Evolutionary conservation across 2,329 filamentous ascomycete genomes (phyloP), one percentile per base, ranked within the genome.

Genomic region (Chalara sp.): DNA sequence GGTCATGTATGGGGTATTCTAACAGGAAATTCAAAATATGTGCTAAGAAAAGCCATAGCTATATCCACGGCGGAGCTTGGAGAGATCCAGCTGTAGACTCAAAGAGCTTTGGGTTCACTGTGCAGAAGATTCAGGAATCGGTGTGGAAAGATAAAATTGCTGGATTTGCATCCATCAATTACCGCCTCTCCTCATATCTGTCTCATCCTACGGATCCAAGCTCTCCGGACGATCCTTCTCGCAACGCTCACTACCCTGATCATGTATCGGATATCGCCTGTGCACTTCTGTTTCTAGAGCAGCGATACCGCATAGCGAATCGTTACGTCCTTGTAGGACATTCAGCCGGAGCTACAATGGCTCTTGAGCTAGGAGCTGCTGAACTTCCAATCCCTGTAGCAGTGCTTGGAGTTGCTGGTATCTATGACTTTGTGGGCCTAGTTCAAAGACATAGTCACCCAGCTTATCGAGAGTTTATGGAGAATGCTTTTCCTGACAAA

Each of bases 121-220:
- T 80, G 46, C 63, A 68, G 51, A 61, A 66, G 35, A 65, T 80
- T 52, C 60, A 73, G 44, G 29, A 45, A 5, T 54, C 56, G n/a
- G 37, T 49, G 12, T 12, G 48, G 13, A 41, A n/a, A 46, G 30
- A 35, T 31, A 49, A 48, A 42, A 71, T 88, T 51, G 77, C 78
- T n/a, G 84, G 78, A 50, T 79, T 86, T 61, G 78, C 80, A 39
- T 83, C 81, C 44, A 64, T 86, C 52, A 79, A 83, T 66, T 86
- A 86, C 72, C 75, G 81, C 39, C 77, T 86, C 43, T 81, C 78
- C 6, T 72, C 78, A 3, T 70, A 75, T 53, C 76, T 78, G 1
- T 77, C n/a, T 70, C 67, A 3, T 65, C 72, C 75, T 2, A 65
- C 73, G 45, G 48, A 55, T 35, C 50, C 61, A 47, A 56, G 59